Percentiles rank a stretch among this genome's conserved stretches.
Conservation (phyloP, 192 early-diverging fungal species). For the Backusella mclennaniae region DNA sequence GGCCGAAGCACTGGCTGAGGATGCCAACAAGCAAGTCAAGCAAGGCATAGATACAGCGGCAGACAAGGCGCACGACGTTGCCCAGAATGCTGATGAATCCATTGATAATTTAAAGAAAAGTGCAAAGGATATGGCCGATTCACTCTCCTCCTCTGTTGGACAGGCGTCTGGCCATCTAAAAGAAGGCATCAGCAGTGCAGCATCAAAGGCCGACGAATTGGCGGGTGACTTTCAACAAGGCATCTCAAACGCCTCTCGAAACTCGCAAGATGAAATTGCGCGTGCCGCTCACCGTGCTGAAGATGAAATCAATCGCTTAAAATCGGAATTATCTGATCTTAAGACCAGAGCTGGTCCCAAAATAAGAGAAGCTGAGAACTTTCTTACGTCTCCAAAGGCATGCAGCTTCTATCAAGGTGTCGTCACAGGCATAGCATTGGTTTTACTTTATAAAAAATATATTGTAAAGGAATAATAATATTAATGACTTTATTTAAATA, state of each 20-base stretch:
- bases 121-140: background rate
- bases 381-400: constrained; percentile 19
- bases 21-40: background rate
- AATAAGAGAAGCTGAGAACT: constrained; percentile 25
- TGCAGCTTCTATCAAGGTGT: constrained; percentile 23
- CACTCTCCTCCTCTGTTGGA: background rate
- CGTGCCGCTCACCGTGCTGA: constrained; percentile 8
- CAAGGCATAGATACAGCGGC: background rate
- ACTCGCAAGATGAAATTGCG: constrained; percentile 11
- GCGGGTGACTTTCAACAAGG: background rate
- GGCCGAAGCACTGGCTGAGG: background rate
- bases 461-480: background rate
- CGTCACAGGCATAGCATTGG: constrained; percentile 13
- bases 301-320: constrained; percentile 23
- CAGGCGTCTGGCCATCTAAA: background rate
- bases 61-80: background rate
- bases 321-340: constrained; percentile 19
- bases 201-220: constrained; percentile 9
- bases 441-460: constrained; percentile 19
- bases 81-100: background rate
- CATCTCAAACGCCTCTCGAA: background rate
- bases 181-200: background rate
- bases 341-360: constrained; percentile 17
- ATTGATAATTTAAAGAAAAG: background rate
- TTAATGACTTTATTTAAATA: background rate